Evolutionary conservation across 1,284 basidiomycete species (phyloP), one percentile per base, ranked within the genome.

Genomic region (Cryptococcus sp.): DNA sequence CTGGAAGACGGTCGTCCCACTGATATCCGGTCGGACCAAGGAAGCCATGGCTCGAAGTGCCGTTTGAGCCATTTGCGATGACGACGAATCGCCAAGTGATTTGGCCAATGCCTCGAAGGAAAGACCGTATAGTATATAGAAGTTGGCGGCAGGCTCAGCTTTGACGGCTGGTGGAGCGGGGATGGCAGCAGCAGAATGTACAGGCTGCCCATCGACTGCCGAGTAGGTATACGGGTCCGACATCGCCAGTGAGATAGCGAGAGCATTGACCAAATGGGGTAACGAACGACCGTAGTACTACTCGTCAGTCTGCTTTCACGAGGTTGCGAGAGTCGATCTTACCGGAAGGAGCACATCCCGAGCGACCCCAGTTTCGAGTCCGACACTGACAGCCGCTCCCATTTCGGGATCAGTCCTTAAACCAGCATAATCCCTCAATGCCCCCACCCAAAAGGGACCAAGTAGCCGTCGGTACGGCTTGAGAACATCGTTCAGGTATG

Each of bases 291-390:
- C 79, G 65, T 96, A 97, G 70, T 93, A 96, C 88, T 93, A 59
- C n/a, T 46, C 18, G 10, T 46, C 25, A 45, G 31, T 40, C 16
- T 9, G n/a, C n/a, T n/a, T 46, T 10, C 18, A 28, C 11, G 16
- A 14, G 7, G 37, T 42, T 44, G 32, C 25, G 18, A 40, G n/a
- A n/a, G n/a, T 24, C 48, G 44, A 32, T 53, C 16, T 66, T 64
- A 92, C 90, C 4, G 91, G 93, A 42, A 97, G 75, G 2, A 96
- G 77, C 3, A 96, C 88, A 59, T 96, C 92, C 59, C 88, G 85
- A 2, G 91, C 91, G 14, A 98, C 78, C 3, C 87, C 85, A 2
- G 86, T 82, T 62, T 94, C 91, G 42, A 91, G 76, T 0, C 85
- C 82, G 0, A 85, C 80, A 1, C 85, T 81, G 0, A 85, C 80